phyloP scores from a whole-genome alignment of 371 early-diverging fungal genomes.

The Haplosporangium sp. region DNA sequence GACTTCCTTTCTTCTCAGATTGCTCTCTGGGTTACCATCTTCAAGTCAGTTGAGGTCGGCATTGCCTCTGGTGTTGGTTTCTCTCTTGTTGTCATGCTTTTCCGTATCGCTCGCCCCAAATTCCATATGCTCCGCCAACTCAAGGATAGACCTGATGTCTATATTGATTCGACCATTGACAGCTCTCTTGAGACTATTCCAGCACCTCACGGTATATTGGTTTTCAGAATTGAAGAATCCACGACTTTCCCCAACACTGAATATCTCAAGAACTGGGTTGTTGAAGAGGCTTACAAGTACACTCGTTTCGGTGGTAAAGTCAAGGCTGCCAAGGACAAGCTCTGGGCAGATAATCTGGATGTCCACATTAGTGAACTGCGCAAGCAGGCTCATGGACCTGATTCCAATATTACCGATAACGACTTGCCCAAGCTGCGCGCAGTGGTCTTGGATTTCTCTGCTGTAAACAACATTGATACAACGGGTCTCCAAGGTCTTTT shows the following conservation, averaged over 20 bases:
- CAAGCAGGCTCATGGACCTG: constrained; percentile 34
- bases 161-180: constrained; percentile 36
- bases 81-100: constrained; percentile 63
- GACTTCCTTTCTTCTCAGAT: constrained; percentile 54
- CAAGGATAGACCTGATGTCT: constrained; percentile 49
- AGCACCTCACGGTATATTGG: constrained; percentile 68
- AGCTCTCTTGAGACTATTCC: constrained; percentile 42
- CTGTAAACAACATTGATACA: constrained; percentile 83
- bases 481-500: constrained; percentile 81
- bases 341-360: constrained; percentile 50
- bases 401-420: constrained; percentile 44
- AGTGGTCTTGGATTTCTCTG: constrained; percentile 82
- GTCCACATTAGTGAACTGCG: constrained; percentile 35
- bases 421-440: constrained; percentile 70
- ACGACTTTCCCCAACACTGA: constrained; percentile 80
- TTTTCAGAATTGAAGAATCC: constrained; percentile 75
- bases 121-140: constrained; percentile 46
- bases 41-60: constrained; percentile 65
- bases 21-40: constrained; percentile 62
- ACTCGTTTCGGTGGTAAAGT: constrained; percentile 42
- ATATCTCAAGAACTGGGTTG: constrained; percentile 61
- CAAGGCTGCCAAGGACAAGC: constrained; percentile 27
- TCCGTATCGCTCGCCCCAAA: constrained; percentile 68
- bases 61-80: constrained; percentile 66
- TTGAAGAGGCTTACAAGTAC: constrained; percentile 58